A percentile compares a stretch with the other conserved stretches of the same genome.
Conservation (phyloP, 306 rosid genomes). For the Spatholobus suberectus region DNA sequence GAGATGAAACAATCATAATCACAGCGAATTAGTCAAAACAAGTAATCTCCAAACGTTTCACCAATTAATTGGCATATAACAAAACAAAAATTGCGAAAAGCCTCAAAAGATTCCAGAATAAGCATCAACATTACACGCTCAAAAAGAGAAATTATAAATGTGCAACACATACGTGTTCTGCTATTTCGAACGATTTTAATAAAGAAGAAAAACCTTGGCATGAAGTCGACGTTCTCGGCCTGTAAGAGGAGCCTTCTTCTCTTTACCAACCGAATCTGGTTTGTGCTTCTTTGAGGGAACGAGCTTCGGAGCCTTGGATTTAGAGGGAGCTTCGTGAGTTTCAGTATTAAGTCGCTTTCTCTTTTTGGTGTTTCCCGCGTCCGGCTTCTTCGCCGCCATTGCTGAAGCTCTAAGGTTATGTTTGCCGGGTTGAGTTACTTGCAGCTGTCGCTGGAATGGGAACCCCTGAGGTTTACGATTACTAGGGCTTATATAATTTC, state of each 20-base stretch:
- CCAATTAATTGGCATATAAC: background rate
- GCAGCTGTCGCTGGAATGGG: background rate
- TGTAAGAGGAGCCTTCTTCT: slow-evolving; percentile 52
- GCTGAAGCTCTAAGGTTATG: slow-evolving; percentile 11
- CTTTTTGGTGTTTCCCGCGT: slow-evolving; percentile 49
- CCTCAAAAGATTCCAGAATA: background rate
- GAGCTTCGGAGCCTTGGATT: slow-evolving; percentile 52
- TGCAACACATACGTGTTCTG: background rate
- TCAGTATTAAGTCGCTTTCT: slow-evolving; percentile 61
- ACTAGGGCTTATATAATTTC: slow-evolving; percentile 43
- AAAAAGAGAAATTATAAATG: background rate
- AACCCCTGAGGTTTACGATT: slow-evolving; percentile 29
- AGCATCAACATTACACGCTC: background rate
- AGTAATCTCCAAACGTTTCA: background rate
- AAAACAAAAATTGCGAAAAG: background rate
- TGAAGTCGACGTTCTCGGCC: slow-evolving; percentile 75
- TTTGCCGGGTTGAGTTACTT: background rate
- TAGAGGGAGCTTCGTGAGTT: slow-evolving; percentile 45
- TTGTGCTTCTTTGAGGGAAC: slow-evolving; percentile 47
- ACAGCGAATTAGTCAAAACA: slow-evolving; percentile 4
- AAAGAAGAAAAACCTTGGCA: slow-evolving; percentile 61
- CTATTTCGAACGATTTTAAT: background rate
- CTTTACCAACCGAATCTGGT: slow-evolving; percentile 40
- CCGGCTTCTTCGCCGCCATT: slow-evolving; percentile 76
- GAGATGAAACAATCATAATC: slow-evolving; percentile 36